These are phyloP conservation scores for Neonectria ditissima DNA, from an alignment of 2,329 filamentous ascomycete genomes.

Conservation along the genomic window DNA sequence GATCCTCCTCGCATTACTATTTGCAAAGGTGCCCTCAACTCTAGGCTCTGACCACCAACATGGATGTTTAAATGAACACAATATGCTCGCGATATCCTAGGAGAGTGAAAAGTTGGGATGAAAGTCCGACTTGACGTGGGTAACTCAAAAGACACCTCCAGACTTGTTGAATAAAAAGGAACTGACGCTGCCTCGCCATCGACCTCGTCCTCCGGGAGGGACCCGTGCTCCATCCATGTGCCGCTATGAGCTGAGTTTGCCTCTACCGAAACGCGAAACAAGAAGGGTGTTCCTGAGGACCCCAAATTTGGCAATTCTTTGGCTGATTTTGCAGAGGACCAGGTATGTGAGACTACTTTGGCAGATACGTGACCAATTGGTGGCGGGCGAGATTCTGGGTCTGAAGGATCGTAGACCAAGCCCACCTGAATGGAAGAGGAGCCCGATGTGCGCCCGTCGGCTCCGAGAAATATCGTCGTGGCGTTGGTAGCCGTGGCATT, in stretches of 20 bases:
- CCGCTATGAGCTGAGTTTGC: neutral
- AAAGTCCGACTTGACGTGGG: neutral
- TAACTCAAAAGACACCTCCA: neutral
- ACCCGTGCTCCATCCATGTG: neutral
- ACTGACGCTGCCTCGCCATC: neutral
- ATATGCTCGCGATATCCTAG: neutral
- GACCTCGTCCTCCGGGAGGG: neutral
- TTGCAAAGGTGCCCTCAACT: neutral
- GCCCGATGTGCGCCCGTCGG: neutral
- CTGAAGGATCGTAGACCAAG: neutral
- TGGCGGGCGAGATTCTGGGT: neutral
- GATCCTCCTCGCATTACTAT: neutral
- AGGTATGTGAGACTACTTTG: neutral
- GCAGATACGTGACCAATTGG: neutral
- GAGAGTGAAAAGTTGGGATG: neutral
- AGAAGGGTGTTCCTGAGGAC: neutral
- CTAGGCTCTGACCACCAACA: neutral
- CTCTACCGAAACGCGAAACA: neutral
- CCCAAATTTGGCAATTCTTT: neutral
- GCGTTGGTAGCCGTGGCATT: constrained; percentile 1
- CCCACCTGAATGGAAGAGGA: neutral
- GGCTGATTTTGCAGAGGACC: neutral
- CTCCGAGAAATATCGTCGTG: neutral
- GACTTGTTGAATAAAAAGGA: neutral
- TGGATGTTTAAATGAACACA: neutral